Percentiles rank a stretch among this genome's conserved stretches.
Evolutionary conservation across 805 yeast species (phyloP).

Genomic region (Nakazawaea pomicola): DNA sequence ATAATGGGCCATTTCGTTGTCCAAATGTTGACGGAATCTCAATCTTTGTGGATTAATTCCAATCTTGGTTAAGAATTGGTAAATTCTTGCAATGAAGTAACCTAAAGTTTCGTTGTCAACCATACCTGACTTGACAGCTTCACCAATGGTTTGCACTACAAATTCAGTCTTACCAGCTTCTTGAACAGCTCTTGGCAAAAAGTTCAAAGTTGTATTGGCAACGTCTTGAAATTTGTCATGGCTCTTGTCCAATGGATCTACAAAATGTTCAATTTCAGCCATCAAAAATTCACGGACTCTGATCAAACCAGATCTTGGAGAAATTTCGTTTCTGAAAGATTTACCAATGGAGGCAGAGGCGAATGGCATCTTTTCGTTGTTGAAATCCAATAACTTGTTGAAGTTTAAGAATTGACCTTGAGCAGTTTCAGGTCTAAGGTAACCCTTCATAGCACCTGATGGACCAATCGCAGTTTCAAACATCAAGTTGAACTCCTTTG

Average conservation of each 20-base stretch:
- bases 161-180: conserved; percentile 76
- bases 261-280: conserved; percentile 99
- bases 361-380: conserved; percentile 96
- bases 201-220: conserved; percentile 63
- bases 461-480: conserved; percentile 99
- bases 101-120: conserved; percentile 97
- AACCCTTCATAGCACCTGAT: conserved; percentile 93
- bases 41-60: conserved; percentile 83
- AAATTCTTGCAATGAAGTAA: conserved; percentile 92
- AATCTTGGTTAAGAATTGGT: conserved; percentile 73
- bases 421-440: conserved; percentile 97
- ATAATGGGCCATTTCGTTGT: conserved; percentile 99
- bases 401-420: conserved; percentile 98
- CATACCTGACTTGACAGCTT: conserved; percentile 83
- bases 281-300: conserved; percentile 98
- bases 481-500: conserved; percentile 96
- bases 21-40: conserved; percentile 98
- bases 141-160: conserved; percentile 67
- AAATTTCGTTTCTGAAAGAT: conserved; percentile 97
- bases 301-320: conserved; percentile 95
- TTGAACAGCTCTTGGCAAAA: conserved; percentile 86
- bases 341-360: conserved; percentile 99
- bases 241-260: conserved; percentile 84
- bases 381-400: conserved; percentile 86
- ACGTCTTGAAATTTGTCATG: conserved; percentile 80